A percentile compares a stretch with the other conserved stretches of the same genome.
Evolutionary conservation across 371 early-diverging fungal species (phyloP).

Genomic region (Smittium mucronatum): DNA sequence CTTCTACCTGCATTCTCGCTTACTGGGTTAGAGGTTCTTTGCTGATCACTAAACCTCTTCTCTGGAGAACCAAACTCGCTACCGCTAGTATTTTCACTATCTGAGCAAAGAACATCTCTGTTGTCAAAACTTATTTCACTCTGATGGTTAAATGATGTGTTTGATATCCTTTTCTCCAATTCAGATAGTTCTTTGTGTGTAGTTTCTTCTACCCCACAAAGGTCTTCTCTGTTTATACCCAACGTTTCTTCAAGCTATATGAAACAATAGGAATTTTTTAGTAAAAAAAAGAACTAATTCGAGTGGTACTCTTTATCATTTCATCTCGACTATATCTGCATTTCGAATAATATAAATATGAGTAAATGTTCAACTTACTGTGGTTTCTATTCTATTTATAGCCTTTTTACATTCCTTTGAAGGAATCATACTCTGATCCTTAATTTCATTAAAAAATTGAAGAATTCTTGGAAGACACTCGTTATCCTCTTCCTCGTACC

Average conservation of each 20-base stretch:
- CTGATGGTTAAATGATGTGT: not conserved
- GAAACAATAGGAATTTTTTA: not conserved
- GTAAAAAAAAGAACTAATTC: constrained; percentile 5
- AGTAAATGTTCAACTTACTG: not conserved
- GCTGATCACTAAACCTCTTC: not conserved
- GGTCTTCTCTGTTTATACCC: not conserved
- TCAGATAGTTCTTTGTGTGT: constrained; percentile 5
- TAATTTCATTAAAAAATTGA: constrained; percentile 23
- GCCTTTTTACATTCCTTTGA: constrained; percentile 24
- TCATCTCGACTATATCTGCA: too few species aligned
- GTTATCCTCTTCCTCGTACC: constrained; percentile 46
- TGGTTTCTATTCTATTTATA: constrained; percentile 17
- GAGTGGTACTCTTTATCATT: too few species aligned
- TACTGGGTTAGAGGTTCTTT: not conserved
- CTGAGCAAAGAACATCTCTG: constrained; percentile 1
- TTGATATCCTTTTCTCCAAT: constrained; percentile 3
- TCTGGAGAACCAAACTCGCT: not conserved
- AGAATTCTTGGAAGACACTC: constrained; percentile 18
- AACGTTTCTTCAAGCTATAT: constrained; percentile 2
- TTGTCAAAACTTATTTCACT: not conserved
- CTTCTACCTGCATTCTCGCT: not conserved
- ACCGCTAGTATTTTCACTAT: not conserved
- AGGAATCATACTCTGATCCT: constrained; percentile 12
- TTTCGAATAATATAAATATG: too few species aligned
- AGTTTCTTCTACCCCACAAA: not conserved